Base-by-base conservation (phyloP, 2,329 filamentous ascomycete species). In the Phaeoacremonium minimum region DNA sequence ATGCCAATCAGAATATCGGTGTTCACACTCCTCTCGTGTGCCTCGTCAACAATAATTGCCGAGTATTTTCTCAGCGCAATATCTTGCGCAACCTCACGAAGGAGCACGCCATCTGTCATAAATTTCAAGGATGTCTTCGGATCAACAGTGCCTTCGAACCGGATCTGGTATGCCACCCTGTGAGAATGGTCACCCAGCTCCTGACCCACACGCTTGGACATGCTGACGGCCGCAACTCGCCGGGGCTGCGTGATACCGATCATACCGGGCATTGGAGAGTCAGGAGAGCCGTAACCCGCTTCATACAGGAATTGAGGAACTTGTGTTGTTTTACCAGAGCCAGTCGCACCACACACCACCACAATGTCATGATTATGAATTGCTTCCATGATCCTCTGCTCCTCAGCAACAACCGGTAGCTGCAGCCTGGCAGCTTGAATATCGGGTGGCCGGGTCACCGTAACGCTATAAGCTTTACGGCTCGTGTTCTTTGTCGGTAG, bases 1-100 rank as follows among this genome's bases (percentile, higher is more conserved):
- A 98, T 94, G 34, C 93, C 93, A 47, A 98, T 90, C n/a, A 98
- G 66, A 28, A 98, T 94, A 57, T 98, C 94, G 0, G 94, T 98
- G 55, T 98, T 97, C 51, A 96, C 87, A 52, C 89, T 97, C 50
- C 94, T 80, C 59, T 98, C 93, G 66, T 98, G 93, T 2, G 93
- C 93, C 62, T 98, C 93, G 52, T 98, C 93, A 42, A 98, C 91
- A 33, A 98, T 78, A 35, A 98, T 86, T 12, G 85, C 86, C 1
- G 91, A 96, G 60, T 98, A 98, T 50, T 94, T 94, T 33, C 75
- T 79, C 30, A 98, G 65, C 0, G 87, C 75, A 52, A 97, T 88
- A 55, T 98, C 93, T 46, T 93, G 83, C 1, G 87, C 83, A 36
- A 96, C 84, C 60, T 98, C 93, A 38, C 93, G 83, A 8, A 98